Base-by-base conservation (phyloP, 192 early-diverging fungal species). In the Dimargaris cristalligena region DNA sequence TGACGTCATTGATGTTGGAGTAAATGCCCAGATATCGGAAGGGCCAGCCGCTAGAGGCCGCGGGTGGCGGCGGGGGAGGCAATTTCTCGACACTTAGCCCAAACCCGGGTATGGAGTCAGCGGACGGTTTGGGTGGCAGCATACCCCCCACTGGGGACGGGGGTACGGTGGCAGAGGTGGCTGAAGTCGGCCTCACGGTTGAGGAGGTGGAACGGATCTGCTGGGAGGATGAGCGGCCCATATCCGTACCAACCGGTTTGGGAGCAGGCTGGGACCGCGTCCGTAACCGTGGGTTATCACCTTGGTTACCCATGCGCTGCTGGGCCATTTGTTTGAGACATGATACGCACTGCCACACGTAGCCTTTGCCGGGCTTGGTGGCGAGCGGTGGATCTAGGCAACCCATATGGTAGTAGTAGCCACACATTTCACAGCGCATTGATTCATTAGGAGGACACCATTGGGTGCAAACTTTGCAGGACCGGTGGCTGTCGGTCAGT, bases 21-120 rank as follows among this genome's bases (percentile, higher is more conserved):
- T 90, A 82, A 23, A 88, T 77, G 18, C 89, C 89, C 74, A 91
- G 88, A 62, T 94, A 94, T 16, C 86, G 75, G 62, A 84, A 94
- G 11, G 91, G 91, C 89, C 90, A 94, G 71, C 81, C 73, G 18
- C 80, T 73, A 16, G 80, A 78, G 61, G 71, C 73, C 26, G 51
- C 69, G 4, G 34, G 18, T 11, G 55, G 55, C 34, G n/a, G 33
- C 46, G 34, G 44, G 2, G 35, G 35, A 34, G 59, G 56, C 30
- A 63, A 23, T 30, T 38, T 60, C 13, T 47, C 52, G 18, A 45
- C 20, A 14, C 13, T 59, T 22, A 31, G 25, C 18, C 44, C 61
- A 62, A 62, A 62, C 38, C 38, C 38, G n/a, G n/a, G n/a, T n/a
- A n/a, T n/a, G 38, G 6, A 6, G 38, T 41, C 38, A 6, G 38